These are phyloP conservation scores for Suhomyces vadensis DNA, from an alignment of 805 yeast species.

Conservation along the genomic window DNA sequence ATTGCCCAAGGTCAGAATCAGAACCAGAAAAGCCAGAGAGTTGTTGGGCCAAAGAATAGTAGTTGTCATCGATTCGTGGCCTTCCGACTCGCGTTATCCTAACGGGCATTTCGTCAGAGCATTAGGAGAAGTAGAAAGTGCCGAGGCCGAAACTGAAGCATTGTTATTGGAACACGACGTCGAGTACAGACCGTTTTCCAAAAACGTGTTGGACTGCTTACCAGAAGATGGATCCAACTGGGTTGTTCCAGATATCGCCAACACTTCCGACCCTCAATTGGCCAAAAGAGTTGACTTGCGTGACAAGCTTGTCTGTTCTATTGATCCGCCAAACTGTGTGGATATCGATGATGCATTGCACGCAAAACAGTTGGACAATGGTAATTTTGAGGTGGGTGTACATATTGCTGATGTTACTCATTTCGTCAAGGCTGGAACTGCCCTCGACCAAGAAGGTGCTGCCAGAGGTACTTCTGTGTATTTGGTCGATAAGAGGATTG, in stretches of 20 bases:
- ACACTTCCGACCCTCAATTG: slow-evolving; percentile 52
- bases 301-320: slow-evolving; percentile 87
- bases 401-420: slow-evolving; percentile 99
- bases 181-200: slow-evolving; percentile 93
- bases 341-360: slow-evolving; percentile 99
- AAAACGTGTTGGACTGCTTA: slow-evolving; percentile 85
- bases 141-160: slow-evolving; percentile 96
- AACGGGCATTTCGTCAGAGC: slow-evolving; percentile 92
- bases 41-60: slow-evolving; percentile 89
- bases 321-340: slow-evolving; percentile 97
- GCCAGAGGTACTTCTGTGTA: slow-evolving; percentile 97
- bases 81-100: slow-evolving; percentile 77
- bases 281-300: slow-evolving; percentile 80
- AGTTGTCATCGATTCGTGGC: slow-evolving; percentile 92
- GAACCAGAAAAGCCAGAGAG: slow-evolving; percentile 82
- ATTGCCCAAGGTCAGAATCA: slow-evolving; percentile 81
- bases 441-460: slow-evolving; percentile 94
- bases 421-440: slow-evolving; percentile 89
- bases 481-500: slow-evolving; percentile 95
- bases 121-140: slow-evolving; percentile 87
- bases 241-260: slow-evolving; percentile 73
- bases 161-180: slow-evolving; percentile 91
- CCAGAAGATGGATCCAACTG: slow-evolving; percentile 94
- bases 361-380: slow-evolving; percentile 81
- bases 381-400: slow-evolving; percentile 96